These are phyloP conservation scores for Telopea speciosissima DNA, from an alignment of 177 flowering plant species.

Conservation along the genomic window DNA sequence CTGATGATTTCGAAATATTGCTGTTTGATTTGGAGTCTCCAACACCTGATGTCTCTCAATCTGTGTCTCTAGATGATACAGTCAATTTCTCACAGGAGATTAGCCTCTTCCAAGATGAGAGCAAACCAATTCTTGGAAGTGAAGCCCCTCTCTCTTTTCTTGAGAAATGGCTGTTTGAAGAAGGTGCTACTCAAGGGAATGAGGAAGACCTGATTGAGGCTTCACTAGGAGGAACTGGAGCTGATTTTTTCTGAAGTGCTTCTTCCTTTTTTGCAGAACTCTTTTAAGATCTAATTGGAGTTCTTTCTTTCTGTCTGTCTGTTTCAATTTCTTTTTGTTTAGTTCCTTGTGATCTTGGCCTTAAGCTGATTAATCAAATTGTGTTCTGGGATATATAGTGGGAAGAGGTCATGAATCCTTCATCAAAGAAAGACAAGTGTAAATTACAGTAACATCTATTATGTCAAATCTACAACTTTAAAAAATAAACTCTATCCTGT, in stretches of 20 bases:
- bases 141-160: constrained; percentile 42
- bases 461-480: background rate
- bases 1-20: constrained; percentile 24
- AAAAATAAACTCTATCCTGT: background rate
- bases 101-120: constrained; percentile 40
- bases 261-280: too few species aligned
- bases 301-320: background rate
- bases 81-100: constrained; percentile 12
- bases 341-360: background rate
- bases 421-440: background rate
- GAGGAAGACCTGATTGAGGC: constrained; percentile 26
- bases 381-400: background rate
- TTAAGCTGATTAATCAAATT: background rate
- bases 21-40: constrained; percentile 30
- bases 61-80: constrained; percentile 29
- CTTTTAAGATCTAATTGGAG: too few species aligned
- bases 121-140: constrained; percentile 26
- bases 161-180: constrained; percentile 77
- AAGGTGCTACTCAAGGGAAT: constrained; percentile 28
- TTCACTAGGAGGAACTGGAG: constrained; percentile 29
- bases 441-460: background rate
- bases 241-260: constrained; percentile 30
- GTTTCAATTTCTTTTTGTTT: too few species aligned
- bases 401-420: background rate
- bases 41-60: constrained; percentile 28